Conservation (phyloP, 2,329 filamentous ascomycete genomes). For the Exophiala viscosa region DNA sequence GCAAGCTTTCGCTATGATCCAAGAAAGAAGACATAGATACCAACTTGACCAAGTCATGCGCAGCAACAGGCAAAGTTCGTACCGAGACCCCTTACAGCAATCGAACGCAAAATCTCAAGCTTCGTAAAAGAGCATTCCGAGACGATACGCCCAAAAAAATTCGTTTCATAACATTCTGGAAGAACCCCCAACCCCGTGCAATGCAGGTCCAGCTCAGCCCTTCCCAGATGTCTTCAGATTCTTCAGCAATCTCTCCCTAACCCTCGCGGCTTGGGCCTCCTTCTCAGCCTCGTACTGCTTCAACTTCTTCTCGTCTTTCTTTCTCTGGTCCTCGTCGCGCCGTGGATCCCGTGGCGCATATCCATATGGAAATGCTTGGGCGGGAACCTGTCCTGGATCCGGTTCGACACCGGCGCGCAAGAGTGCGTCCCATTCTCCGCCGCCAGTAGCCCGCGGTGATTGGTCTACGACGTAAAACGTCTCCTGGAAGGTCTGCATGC, state of each 20-base stretch:
- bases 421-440: conserved; percentile 18
- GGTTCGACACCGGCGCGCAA: conserved; percentile 13
- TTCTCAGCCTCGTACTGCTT: conserved; percentile 19
- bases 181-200: background rate
- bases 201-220: background rate
- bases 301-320: conserved; percentile 2
- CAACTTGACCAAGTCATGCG: too few species aligned
- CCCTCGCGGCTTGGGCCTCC: conserved; percentile 12
- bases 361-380: conserved; percentile 8
- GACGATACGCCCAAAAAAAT: background rate
- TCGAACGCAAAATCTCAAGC: background rate
- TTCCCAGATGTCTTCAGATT: background rate
- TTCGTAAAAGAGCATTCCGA: background rate
- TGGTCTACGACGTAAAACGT: conserved; percentile 24
- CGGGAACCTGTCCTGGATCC: background rate
- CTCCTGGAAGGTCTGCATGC: conserved; percentile 21
- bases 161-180: background rate
- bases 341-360: conserved; percentile 4
- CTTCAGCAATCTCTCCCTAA: conserved; percentile 7
- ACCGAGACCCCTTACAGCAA: too few species aligned
- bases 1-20: conserved; percentile 1
- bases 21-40: background rate
- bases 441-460: background rate
- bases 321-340: conserved; percentile 9
- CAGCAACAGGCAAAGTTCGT: too few species aligned